phyloP scores from a whole-genome alignment of 1,284 basidiomycete genomes.

The Phellopilus nigrolimitatus region DNA sequence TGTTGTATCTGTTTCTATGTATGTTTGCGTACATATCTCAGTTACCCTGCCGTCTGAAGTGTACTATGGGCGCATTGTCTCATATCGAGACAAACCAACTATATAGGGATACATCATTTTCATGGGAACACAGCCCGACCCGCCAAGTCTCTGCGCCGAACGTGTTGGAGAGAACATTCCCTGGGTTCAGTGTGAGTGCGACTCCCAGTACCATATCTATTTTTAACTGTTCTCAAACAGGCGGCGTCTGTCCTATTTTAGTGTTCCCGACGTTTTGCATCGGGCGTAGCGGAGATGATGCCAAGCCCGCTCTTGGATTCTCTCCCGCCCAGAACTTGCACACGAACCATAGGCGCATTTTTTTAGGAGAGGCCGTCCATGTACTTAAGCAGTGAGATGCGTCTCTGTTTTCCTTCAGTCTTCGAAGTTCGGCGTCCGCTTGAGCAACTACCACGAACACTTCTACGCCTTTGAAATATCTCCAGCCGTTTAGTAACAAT shows the following conservation, averaged over 20 bases:
- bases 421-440: not conserved
- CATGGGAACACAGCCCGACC: conserved; percentile 1
- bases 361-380: not conserved
- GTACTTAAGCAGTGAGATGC: conserved; percentile 8
- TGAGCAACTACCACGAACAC: not conserved
- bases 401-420: conserved; percentile 2
- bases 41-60: too few species aligned
- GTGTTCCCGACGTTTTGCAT: not conserved
- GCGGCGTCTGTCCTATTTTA: not conserved
- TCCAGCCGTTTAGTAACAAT: not conserved
- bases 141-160: conserved; percentile 9
- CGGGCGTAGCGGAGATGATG: conserved; percentile 13
- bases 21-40: too few species aligned
- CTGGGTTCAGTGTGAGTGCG: conserved; percentile 9
- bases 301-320: conserved; percentile 10
- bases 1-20: too few species aligned
- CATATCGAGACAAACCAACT: not conserved
- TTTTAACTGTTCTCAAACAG: not conserved
- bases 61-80: not conserved
- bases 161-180: conserved; percentile 16
- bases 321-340: conserved; percentile 3
- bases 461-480: not conserved
- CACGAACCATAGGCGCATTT: not conserved
- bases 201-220: too few species aligned
- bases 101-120: not conserved